Evolutionary conservation across 129 eudicot species (phyloP).

Genomic region (Daucus carota): DNA sequence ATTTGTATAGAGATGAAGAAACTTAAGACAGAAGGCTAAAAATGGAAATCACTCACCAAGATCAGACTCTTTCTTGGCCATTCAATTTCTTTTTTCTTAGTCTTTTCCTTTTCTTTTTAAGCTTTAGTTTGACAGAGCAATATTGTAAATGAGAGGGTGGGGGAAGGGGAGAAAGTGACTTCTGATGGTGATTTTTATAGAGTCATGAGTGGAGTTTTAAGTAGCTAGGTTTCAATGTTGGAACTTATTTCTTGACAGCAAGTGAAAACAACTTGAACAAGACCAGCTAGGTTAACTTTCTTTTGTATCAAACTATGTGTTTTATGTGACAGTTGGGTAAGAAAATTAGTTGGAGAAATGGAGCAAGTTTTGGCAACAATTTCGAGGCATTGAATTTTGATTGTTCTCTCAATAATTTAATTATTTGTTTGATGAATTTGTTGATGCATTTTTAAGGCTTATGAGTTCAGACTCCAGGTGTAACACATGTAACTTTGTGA

Average conservation of each 20-base stretch:
- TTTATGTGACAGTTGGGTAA: neutral
- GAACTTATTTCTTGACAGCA: constrained; percentile 5
- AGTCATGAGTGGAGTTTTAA: constrained; percentile 13
- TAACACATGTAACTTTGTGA: too few species aligned
- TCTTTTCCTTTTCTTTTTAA: constrained; percentile 10
- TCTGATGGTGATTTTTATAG: constrained; percentile 30
- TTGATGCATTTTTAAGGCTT: neutral
- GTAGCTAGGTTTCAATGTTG: constrained; percentile 23
- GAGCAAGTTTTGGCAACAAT: neutral
- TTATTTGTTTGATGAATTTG: neutral
- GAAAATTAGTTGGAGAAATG: neutral
- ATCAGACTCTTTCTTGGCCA: constrained; percentile 22
- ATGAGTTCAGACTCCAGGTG: neutral
- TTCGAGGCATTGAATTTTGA: neutral
- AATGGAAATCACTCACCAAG: constrained; percentile 26
- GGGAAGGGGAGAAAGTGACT: constrained; percentile 15
- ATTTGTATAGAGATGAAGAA: constrained; percentile 13
- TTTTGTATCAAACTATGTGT: neutral
- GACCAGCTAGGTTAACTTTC: neutral
- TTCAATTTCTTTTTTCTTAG: constrained; percentile 13
- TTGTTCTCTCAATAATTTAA: neutral
- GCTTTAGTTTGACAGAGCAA: constrained; percentile 13
- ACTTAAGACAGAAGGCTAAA: constrained; percentile 19
- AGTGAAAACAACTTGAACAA: neutral
- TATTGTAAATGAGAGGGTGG: neutral